Base-by-base conservation (phyloP, 495 filamentous ascomycete genomes). In the Talaromyces nanjingensis region DNA sequence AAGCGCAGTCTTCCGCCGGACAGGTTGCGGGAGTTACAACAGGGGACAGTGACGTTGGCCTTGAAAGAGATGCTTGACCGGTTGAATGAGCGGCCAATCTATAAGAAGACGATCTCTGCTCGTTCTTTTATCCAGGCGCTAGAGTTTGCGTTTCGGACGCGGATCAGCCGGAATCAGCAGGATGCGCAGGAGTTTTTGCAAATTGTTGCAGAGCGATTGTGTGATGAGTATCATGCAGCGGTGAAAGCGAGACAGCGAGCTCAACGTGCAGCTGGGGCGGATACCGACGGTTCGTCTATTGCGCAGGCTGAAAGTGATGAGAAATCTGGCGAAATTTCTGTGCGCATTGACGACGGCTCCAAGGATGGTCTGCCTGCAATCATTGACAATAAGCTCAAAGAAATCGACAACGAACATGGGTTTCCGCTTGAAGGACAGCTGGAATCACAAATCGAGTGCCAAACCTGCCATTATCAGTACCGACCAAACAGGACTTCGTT, bases 151-250 rank as follows among this genome's bases (percentile, higher is more conserved):
- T 99, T 96, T 71, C 83, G 86, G 31, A 91, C 93, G 64, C 86
- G 89, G 49, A 93, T 99, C 69, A 96, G 89, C 69, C 88, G 94
- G 55, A 88, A 91, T 64, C 96, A 99, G 72, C 96, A 99, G 74
- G 94, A 99, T 77, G 94, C 94, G n/a, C 94, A 99, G 70, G 94
- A 99, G 72, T 96, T 99, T 64, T 69, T 99, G 61, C 94, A 99
- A 74, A 85, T 98, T 56, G 88, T 99, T 20, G 87, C 91, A 4
- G 96, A 99, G 75, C 83, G 93, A 53, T 80, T 99, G 37, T 90
- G 88, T 53, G 93, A 98, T 68, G 94, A 99, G 74, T 93, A 97
- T 68, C 88, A 96, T 72, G 91, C 91, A 11, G 92, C 91, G 37
- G 80, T 81, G 39, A 82, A 87, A 67, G 92, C 90, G 12, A 79